Evolutionary conservation across 805 yeast genomes (phyloP), one percentile per base, ranked within the genome.

Genomic region (Cyberlindnera petersonii): DNA sequence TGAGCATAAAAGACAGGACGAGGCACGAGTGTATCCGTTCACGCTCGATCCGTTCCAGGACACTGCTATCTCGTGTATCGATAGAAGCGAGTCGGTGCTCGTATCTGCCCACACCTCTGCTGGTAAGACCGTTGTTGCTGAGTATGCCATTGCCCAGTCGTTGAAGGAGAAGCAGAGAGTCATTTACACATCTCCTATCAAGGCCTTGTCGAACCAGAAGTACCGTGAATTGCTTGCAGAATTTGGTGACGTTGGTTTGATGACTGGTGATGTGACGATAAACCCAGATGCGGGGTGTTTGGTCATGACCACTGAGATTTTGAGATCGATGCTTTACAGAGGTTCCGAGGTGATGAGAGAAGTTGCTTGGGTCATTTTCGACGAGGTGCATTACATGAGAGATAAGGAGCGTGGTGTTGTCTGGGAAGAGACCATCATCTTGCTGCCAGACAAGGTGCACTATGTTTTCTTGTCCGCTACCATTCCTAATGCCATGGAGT

Each of bases 91-190:
- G 64, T 83, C 95, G 2, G 99, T 93, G 18, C 71, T 93, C 51
- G 98, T 93, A 5, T 88, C 97, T 24, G 99, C 99, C 0, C 98
- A 91, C 61, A 91, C 98, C 0, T 91, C 98, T 4, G 98, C 98
- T 0, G 98, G 98, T 64, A 91, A 91, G 56, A 91, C 98, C 0
- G 98, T 91, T 8, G 96, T 93, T 15, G 98, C 98, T 0, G 98
- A 91, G 58, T 91, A 91, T 58, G 97, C 98, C 5, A 93, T 91
- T 61, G 96, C 98, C 94, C n/a, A 77, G 78, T 48, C 73, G 87
- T 55, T 91, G 85, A 59, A 87, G 84, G 95, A 89, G 95, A 24
- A 91, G 86, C 9, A 98, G 88, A 93, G 50, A 59, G 87, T 96
- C 5, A 93, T 91, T 33, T 91, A 91, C 61, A 91, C 98, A 0